Percentiles rank a stretch among this genome's conserved stretches.
These are phyloP conservation scores for Setaria viridis DNA, from an alignment of 202 grass and related monocot species.

Conservation along the genomic window DNA sequence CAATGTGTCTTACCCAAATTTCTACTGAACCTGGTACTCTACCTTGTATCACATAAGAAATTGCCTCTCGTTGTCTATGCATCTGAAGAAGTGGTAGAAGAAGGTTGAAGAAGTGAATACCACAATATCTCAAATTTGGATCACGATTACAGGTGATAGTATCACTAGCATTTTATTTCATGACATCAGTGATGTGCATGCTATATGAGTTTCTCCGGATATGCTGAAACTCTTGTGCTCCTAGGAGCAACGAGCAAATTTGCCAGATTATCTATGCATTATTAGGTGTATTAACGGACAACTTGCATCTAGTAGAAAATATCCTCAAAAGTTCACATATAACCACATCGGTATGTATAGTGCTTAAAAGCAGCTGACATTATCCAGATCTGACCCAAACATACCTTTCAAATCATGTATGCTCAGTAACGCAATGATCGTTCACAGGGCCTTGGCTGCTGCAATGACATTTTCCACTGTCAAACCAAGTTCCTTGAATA, in stretches of 20 bases:
- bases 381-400: background rate
- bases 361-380: background rate
- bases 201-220: background rate
- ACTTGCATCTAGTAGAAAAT: background rate
- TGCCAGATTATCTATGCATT: background rate
- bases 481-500: constrained; percentile 78
- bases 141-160: background rate
- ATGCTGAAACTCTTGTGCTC: background rate
- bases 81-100: background rate
- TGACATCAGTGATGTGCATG: background rate
- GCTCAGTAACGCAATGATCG: background rate
- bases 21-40: background rate
- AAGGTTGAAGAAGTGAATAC: background rate
- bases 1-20: background rate
- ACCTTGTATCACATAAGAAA: background rate
- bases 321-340: background rate
- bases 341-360: background rate
- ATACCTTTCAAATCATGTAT: background rate
- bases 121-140: background rate
- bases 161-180: constrained; percentile 29
- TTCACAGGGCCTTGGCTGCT: constrained; percentile 46
- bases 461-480: constrained; percentile 65
- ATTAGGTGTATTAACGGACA: background rate
- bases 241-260: background rate
- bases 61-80: background rate